Evolutionary conservation across 2,329 filamentous ascomycete species (phyloP), one percentile per base, ranked within the genome.

Genomic region (Pseudogymnoascus sp.): DNA sequence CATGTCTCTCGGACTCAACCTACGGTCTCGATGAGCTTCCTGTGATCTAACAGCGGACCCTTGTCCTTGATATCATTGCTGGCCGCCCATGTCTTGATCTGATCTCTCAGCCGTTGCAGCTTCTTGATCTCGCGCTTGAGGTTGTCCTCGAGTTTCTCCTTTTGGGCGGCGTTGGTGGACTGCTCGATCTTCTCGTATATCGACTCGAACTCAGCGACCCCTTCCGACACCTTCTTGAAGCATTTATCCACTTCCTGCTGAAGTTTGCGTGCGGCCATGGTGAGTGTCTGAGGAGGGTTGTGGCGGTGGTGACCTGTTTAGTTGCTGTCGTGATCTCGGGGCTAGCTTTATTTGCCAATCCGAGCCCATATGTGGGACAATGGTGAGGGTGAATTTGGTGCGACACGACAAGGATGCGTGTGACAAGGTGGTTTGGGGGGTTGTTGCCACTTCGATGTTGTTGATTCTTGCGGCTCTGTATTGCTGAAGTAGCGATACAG

Each of bases 31-130:
- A 99, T 99, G 76, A 96, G 84, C 79, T 93, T 95, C 75, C 95
- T 86, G 77, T 99, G 88, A 73, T 99, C 95, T 73, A 97, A 79
- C 74, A 99, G 79, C 71, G 93, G 93, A 75, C 90, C 89, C 83
- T 99, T 99, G 82, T 99, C 95, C 83, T 99, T 99, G 85, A 99
- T 96, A 75, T 99, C 95, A 81, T 96, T 96, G 78, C 91, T 93
- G 64, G 92, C 90, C 2, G 93, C 93, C 95, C 95, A 99, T 83
- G 93, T 96, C 82, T 99, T 99, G 82, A 99, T 97, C 81, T 97
- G 95, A 77, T 99, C 95, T 73, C 95, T 89, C 77, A 95, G 88
- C 72, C 95, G 86, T 78, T 99, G 95, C 64, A 99, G 87, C 84
- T 99, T 99, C 87, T 99, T 99, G 84, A 97, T 97, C 80, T 99